phyloP scores from a whole-genome alignment of 768 basidiomycete species.

The Vishniacozyma victoriae region DNA sequence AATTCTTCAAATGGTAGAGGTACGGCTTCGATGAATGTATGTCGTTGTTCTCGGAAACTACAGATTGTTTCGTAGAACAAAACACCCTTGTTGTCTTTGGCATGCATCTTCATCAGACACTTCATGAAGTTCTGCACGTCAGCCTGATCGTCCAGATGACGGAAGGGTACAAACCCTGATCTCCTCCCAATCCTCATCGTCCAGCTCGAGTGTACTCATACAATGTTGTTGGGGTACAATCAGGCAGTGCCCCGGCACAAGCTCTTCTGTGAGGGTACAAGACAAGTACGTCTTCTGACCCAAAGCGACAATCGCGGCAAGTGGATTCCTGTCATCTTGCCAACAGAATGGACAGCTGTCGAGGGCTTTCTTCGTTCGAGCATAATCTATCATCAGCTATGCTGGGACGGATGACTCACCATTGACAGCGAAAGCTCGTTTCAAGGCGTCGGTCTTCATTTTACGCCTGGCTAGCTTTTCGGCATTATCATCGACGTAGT shows the following conservation, averaged over 20 bases:
- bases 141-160: neutral
- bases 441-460: constrained; percentile 94
- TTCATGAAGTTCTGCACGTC: constrained; percentile 68
- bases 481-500: constrained; percentile 95
- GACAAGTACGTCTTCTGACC: constrained; percentile 87
- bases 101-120: constrained; percentile 90
- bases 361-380: constrained; percentile 82
- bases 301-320: constrained; percentile 80
- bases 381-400: constrained; percentile 67
- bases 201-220: constrained; percentile 80
- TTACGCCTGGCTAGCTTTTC: constrained; percentile 86
- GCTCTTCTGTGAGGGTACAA: constrained; percentile 76
- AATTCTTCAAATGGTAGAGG: constrained; percentile 85
- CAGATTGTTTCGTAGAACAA: constrained; percentile 93
- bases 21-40: constrained; percentile 88
- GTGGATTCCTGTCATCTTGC: constrained; percentile 80
- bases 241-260: constrained; percentile 85
- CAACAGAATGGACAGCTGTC: constrained; percentile 82
- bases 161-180: constrained; percentile 60
- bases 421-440: constrained; percentile 90
- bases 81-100: constrained; percentile 86
- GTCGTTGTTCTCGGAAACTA: constrained; percentile 75
- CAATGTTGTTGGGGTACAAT: constrained; percentile 96
- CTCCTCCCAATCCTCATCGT: constrained; percentile 99
- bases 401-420: constrained; percentile 52